Base-by-base conservation (phyloP, 2,329 filamentous ascomycete species). In the Aspergillus hiratsukae region DNA sequence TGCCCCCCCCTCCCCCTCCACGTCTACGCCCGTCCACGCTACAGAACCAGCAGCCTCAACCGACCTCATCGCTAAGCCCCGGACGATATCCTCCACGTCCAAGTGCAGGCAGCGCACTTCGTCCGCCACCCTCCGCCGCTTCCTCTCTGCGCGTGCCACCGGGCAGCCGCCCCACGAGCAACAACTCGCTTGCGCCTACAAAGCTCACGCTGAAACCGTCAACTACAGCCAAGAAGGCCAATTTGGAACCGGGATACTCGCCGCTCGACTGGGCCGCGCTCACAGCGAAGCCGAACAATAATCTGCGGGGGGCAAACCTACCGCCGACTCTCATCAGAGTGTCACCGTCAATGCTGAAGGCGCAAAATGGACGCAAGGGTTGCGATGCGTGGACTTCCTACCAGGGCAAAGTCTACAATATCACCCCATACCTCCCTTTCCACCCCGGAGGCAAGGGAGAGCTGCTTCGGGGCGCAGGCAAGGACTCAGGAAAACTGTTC, bases 201-300 rank as follows among this genome's bases (percentile, higher is more conserved):
- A 48, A 72, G 74, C 28, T 81, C 75, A 54, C 67, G 68, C 41
- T 77, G 73, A 70, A 72, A 60, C 62, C 67, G n/a, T 56, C 76
- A 82, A 72, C 89, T 52, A 59, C 72, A 14, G 71, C 64, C 3
- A 51, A 63, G 45, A 35, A 61, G 43, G 59, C 58, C 4, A 80
- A 88, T 8, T 84, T 99, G 4, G 83, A 86, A n/a, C 94, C 94
- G 0, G 93, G 94, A 31, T 92, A 93, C 78, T 96, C 91, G 2
- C 93, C 94, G 0, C 85, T 99, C 11, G 94, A 99, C 81, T 99
- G 94, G 94, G 94, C 94, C 11, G 86, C 88, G 5, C 83, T 96
- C 1, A 83, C 85, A 1, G 80, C 81, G 21, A 76, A 80, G 49
- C 85, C 87, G 10, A 76, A 76, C 29, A 79, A 83, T 29, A 87